phyloP scores from a whole-genome alignment of 768 basidiomycete species.

The Podaxis sp. region DNA sequence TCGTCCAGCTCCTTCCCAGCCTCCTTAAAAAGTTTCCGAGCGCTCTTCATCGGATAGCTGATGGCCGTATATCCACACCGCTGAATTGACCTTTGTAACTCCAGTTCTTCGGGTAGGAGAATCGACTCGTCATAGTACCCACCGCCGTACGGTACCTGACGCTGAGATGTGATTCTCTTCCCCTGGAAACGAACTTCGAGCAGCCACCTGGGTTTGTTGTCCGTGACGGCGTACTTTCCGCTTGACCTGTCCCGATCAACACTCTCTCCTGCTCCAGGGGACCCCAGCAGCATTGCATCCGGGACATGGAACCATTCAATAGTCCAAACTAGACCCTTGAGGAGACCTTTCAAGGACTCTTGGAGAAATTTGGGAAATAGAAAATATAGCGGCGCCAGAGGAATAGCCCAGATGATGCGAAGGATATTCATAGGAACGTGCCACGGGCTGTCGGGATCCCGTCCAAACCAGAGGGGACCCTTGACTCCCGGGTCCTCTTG shows the following conservation, averaged over 20 bases:
- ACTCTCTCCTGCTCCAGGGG: neutral
- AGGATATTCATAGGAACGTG: slow-evolving; percentile 6
- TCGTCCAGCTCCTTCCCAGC: neutral
- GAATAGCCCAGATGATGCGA: slow-evolving; percentile 5
- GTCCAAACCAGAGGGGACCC: slow-evolving; percentile 14
- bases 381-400: neutral
- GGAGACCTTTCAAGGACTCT: neutral
- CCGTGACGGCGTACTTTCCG: slow-evolving; percentile 11
- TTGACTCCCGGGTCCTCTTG: slow-evolving; percentile 8
- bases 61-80: slow-evolving; percentile 5
- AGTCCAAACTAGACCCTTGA: neutral
- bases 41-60: slow-evolving; percentile 13
- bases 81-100: neutral
- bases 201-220: slow-evolving; percentile 9
- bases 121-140: neutral
- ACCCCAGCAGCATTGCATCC: slow-evolving; percentile 6
- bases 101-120: neutral
- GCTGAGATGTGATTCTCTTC: neutral
- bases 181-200: slow-evolving; percentile 6
- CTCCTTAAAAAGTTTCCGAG: neutral
- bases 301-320: slow-evolving; percentile 9
- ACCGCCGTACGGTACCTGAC: slow-evolving; percentile 3
- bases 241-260: neutral
- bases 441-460: neutral
- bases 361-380: neutral